Evolutionary conservation across 495 filamentous ascomycete genomes (phyloP).

Genomic region (Chlorociboria aeruginascens): DNA sequence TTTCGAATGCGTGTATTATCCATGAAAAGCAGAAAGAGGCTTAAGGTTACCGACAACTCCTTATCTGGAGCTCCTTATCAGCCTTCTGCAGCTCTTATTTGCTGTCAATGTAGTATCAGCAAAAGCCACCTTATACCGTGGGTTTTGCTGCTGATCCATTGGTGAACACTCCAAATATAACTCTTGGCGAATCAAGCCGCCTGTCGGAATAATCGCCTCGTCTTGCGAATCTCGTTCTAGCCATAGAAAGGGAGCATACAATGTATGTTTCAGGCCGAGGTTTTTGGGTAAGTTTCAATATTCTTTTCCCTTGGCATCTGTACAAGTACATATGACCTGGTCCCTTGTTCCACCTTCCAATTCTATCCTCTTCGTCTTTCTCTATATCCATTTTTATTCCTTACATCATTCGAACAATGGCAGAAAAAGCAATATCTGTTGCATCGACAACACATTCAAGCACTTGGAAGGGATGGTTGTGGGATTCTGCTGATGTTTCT

Average conservation of each 20-base stretch:
- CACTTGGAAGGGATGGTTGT: constrained; percentile 24
- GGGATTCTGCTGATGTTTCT: constrained; percentile 52
- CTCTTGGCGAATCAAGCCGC: neutral
- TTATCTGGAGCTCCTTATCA: no score
- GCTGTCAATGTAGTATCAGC: no score
- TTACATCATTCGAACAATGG: neutral
- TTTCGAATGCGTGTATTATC: no score
- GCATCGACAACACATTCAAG: neutral
- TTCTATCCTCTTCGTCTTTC: neutral
- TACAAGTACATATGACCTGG: neutral
- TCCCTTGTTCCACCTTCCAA: neutral
- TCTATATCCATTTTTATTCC: neutral
- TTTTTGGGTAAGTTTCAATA: neutral
- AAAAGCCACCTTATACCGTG: no score
- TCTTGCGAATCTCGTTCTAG: constrained; percentile 7
- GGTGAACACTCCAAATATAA: neutral
- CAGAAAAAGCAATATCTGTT: neutral
- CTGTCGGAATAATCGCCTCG: constrained; percentile 5
- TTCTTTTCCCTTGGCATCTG: neutral
- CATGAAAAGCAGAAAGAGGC: no score
- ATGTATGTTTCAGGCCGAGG: neutral
- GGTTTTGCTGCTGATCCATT: neutral
- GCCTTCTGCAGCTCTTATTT: no score
- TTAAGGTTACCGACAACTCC: no score
- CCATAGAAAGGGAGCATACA: neutral